Base-by-base conservation (phyloP, 2,329 filamentous ascomycete genomes). In the Annulohypoxylon truncatum region DNA sequence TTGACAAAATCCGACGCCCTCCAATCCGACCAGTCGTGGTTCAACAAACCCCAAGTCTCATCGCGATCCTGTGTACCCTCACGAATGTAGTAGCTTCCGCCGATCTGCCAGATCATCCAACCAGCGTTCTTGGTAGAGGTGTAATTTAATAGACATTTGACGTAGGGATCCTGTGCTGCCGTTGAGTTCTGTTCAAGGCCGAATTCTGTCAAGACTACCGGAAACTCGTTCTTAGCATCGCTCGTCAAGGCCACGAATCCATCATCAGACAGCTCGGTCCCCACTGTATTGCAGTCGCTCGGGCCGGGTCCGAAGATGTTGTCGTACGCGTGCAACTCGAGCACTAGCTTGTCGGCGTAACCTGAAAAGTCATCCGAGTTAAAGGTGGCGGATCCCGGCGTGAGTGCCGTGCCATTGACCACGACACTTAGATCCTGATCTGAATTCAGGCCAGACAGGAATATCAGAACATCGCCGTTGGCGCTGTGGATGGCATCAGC, bases 291-390 rank as follows among this genome's bases (percentile, higher is more conserved):
- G 71, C 87, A 89, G 67, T 79, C 81, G 0, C 74, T 81, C 0
- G 81, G 79, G 0, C 76, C 70, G 1, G 67, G 46, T n/a, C 66
- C 65, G 2, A 68, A 24, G 28, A 76, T 74, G 61, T 81, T 86
- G 61, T 86, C 80, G 73, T 89, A 89, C 73, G 85, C 87, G 79
- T 89, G 87, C 7, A 89, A 76, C 74, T 89, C 87, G 1, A 89
- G 81, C 3, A 87, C 85, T 0, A 89, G 76, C 75, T 89, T 89
- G 68, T 86, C 75, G 2, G 75, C 78, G 69, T 83, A 86, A 0
- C 79, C 81, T 0, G 76, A 64, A 66, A 87, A 88, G 61, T 85
- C 82, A 29, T 72, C 73, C 3, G 79, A 72, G 46, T 73, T 77
- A 71, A 88, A 89, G 0, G 67, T 80, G 4, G 61, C 74, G 6